Conservation (phyloP, 2,329 filamentous ascomycete genomes). For the Xylaria digitata region DNA sequence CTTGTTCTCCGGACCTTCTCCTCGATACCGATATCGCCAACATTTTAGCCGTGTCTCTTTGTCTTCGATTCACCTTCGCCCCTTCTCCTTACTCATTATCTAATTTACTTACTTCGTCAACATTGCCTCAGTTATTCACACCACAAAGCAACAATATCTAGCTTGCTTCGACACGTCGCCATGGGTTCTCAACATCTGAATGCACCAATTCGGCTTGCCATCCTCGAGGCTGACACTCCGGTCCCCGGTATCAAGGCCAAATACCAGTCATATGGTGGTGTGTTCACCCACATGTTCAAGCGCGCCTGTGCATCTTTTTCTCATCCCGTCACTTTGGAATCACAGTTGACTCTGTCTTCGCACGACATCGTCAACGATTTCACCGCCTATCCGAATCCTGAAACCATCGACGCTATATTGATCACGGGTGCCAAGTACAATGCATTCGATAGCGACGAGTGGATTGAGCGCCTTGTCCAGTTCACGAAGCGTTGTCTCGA, state of each 20-base stretch:
- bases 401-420: slow-evolving; percentile 82
- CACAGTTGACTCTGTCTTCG: slow-evolving; percentile 67
- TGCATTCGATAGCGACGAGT: slow-evolving; percentile 77
- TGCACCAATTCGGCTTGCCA: slow-evolving; percentile 77
- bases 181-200: slow-evolving; percentile 49
- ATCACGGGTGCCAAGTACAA: slow-evolving; percentile 82
- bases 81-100: neutral
- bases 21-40: slow-evolving; percentile 16
- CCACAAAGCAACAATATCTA: neutral
- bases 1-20: neutral
- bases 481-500: slow-evolving; percentile 71
- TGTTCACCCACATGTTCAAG: slow-evolving; percentile 72
- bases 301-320: slow-evolving; percentile 62
- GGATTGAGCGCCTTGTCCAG: slow-evolving; percentile 80
- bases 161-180: slow-evolving; percentile 6
- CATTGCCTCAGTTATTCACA: neutral
- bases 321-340: slow-evolving; percentile 54
- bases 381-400: slow-evolving; percentile 76
- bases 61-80: neutral
- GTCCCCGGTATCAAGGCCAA: slow-evolving; percentile 70
- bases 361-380: slow-evolving; percentile 77
- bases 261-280: slow-evolving; percentile 78
- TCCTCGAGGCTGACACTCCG: slow-evolving; percentile 89
- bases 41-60: neutral
- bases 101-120: slow-evolving; percentile 3